phyloP scores from a whole-genome alignment of 2,329 filamentous ascomycete species.

The Pyricularia pennisetigena region DNA sequence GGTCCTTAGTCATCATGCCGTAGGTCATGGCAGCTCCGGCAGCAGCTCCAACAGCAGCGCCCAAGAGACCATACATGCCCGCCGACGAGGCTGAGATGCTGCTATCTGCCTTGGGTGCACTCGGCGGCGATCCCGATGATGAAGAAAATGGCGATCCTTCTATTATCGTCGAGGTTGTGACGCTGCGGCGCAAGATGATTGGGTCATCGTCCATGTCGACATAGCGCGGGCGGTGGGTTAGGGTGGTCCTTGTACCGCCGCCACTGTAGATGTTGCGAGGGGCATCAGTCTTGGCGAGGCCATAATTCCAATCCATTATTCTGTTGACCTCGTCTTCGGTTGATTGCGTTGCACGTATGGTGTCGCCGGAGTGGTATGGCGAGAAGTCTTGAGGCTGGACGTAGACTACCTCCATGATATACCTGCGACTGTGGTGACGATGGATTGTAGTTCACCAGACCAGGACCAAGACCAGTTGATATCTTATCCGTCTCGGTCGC shows the following conservation, averaged over 20 bases:
- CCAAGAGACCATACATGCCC: constrained; percentile 58
- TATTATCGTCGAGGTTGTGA: constrained; percentile 20
- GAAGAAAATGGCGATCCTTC: constrained; percentile 9
- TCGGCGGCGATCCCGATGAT: constrained; percentile 15
- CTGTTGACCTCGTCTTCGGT: constrained; percentile 29
- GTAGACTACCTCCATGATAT: constrained; percentile 72
- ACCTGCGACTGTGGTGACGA: not conserved
- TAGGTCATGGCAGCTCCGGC: constrained; percentile 69
- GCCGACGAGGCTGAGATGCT: constrained; percentile 51
- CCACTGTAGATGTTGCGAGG: constrained; percentile 11
- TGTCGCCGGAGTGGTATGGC: constrained; percentile 22
- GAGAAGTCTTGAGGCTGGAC: constrained; percentile 27
- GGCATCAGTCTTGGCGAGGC: constrained; percentile 20
- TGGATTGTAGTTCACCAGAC: not conserved
- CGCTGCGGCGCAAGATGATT: constrained; percentile 20
- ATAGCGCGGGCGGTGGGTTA: not conserved
- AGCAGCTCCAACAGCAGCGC: constrained; percentile 48
- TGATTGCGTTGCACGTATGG: constrained; percentile 23
- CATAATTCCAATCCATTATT: constrained; percentile 39
- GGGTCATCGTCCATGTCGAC: constrained; percentile 13
- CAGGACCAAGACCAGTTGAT: not conserved
- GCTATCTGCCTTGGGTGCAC: constrained; percentile 18
- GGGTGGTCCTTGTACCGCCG: constrained; percentile 7
- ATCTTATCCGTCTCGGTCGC: not conserved
- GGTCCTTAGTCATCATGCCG: constrained; percentile 50